Conservation (phyloP, 768 basidiomycete genomes). For the Psilocybe tampanensis region DNA sequence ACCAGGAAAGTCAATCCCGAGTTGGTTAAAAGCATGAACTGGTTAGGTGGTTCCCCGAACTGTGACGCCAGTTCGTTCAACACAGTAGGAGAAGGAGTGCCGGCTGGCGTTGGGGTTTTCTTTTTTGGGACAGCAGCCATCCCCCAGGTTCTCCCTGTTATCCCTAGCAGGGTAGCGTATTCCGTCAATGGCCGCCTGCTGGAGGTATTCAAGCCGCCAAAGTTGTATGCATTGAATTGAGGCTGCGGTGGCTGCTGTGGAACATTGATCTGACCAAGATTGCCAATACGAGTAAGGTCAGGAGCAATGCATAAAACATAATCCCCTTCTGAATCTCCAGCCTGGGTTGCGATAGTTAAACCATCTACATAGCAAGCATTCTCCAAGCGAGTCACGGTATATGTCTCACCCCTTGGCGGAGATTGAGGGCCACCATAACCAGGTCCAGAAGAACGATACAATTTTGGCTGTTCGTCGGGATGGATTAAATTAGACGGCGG, state of each 20-base stretch:
- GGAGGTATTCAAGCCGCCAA: constrained; percentile 36
- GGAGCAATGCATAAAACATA: constrained; percentile 76
- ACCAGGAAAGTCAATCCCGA: constrained; percentile 80
- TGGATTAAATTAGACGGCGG: constrained; percentile 77
- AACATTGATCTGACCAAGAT: constrained; percentile 64
- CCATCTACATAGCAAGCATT: constrained; percentile 69
- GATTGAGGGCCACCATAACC: constrained; percentile 53
- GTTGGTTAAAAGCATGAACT: constrained; percentile 89
- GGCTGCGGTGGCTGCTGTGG: constrained; percentile 45
- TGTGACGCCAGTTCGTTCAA: constrained; percentile 85
- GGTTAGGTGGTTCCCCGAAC: constrained; percentile 69
- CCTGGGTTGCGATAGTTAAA: constrained; percentile 69
- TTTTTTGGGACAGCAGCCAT: constrained; percentile 59
- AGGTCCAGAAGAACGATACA: constrained; percentile 46
- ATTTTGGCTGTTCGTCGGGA: constrained; percentile 66
- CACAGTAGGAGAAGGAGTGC: constrained; percentile 52
- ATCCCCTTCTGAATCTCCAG: constrained; percentile 75
- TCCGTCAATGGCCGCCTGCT: constrained; percentile 71
- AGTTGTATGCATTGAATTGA: constrained; percentile 39
- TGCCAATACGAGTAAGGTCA: constrained; percentile 73
- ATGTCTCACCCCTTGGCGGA: constrained; percentile 55
- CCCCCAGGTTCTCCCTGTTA: constrained; percentile 85
- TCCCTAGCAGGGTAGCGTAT: constrained; percentile 73
- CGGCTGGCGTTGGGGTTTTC: constrained; percentile 29
- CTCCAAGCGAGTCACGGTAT: constrained; percentile 59